A percentile compares a stretch with the other conserved stretches of the same genome.
phyloP scores from a whole-genome alignment of 331 rosid species.

The Quercus tomentella region DNA sequence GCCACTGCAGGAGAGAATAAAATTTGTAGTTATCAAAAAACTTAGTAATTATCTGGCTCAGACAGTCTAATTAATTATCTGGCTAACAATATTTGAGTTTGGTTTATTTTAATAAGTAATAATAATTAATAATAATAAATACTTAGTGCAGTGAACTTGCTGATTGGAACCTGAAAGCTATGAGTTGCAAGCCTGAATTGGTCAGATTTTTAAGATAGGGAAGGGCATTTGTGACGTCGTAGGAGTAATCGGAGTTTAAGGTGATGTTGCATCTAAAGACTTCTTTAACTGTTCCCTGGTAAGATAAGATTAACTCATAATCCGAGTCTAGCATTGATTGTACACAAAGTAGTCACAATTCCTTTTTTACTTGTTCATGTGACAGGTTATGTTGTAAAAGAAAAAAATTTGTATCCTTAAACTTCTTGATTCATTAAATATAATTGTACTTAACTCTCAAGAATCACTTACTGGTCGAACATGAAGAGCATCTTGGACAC shows the following conservation, averaged over 20 bases:
- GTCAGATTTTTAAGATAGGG: constrained; percentile 19
- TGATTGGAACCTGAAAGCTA: constrained; percentile 17
- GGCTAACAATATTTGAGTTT: no score
- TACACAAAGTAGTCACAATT: no score
- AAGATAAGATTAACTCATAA: no score
- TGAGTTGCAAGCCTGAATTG: background rate
- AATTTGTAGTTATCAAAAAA: background rate
- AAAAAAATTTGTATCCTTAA: no score
- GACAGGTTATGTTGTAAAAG: no score
- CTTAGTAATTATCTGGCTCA: background rate
- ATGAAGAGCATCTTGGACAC: constrained; percentile 20
- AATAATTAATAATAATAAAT: no score
- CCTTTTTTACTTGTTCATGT: no score
- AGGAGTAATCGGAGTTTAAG: background rate
- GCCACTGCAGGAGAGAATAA: constrained; percentile 1
- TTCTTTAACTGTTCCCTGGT: constrained; percentile 18
- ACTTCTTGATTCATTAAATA: no score
- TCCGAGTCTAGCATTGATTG: no score
- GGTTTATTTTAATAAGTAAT: no score
- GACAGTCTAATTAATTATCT: no score
- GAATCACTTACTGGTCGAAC: constrained; percentile 13
- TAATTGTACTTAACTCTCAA: background rate
- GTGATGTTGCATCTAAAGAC: constrained; percentile 13
- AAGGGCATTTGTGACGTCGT: background rate
- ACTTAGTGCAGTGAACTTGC: background rate